Evolutionary conservation across 2,329 filamentous ascomycete genomes (phyloP), one percentile per base, ranked within the genome.

Genomic region (Penicillium sp.): DNA sequence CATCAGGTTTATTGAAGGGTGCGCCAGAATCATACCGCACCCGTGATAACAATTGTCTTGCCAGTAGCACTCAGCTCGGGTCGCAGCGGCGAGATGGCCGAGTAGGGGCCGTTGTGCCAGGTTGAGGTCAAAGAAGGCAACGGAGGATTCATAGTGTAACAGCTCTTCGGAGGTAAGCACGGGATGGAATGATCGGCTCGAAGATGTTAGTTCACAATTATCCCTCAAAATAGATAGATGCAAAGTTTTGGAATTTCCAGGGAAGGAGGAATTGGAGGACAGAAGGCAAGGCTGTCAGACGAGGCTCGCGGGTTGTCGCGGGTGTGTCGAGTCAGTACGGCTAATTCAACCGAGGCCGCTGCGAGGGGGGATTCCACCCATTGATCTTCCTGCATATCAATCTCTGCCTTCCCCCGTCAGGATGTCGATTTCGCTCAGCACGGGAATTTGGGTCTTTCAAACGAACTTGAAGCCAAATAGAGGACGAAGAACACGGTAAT

Each of bases 61-160:
- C 68, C 68, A 4, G 54, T 54, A n/a, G 66, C 61, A 20, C 51
- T 60, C 5, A 71, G 55, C 37, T 71, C 67, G 2, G 71, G 66
- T 1, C 65, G 66, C 1, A 61, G 54, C 6, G 71, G 72, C 6
- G 67, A 70, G 54, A 76, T 75, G 43, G 68, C 69, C 5, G 69
- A 57, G 58, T 77, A 75, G 2, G 71, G 62, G 22, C 62, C 56
- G 31, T 62, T 63, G 64, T 75, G 75, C 63, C 63, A 72, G 17
- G 54, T 58, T 8, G 67, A 14, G 75, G 79, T n/a, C 67, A 67
- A 57, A 74, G 78, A 45, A 63, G 78, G 52, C 70, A 78, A 65
- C 72, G 76, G 63, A 42, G 55, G 54, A 84, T 82, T 39, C 91
- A 92, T 34, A 67, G 55, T 50, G 37, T 41, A 52, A 52, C 49